Evolutionary conservation across 257 asterid species (phyloP).

Genomic region (Salvia splendens): DNA sequence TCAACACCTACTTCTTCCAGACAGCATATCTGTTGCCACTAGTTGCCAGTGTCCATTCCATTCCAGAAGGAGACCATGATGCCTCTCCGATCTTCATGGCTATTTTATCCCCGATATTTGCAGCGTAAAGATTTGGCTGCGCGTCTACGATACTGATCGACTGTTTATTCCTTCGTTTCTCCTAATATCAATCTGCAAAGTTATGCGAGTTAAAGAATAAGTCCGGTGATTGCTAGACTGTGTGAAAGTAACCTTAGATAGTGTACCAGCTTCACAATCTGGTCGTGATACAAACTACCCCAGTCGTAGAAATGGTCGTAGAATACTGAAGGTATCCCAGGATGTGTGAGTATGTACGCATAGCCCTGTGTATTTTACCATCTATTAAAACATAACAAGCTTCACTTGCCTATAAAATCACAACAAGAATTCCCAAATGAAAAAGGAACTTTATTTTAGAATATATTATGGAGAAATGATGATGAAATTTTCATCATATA

Average conservation of each 20-base stretch:
- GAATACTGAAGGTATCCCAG: constrained; percentile 83
- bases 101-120: constrained; percentile 67
- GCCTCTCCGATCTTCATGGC: constrained; percentile 94
- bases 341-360: constrained; percentile 87
- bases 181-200: constrained; percentile 66
- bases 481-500: background rate
- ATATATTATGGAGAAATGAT: constrained; percentile 3
- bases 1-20: constrained; percentile 62
- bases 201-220: background rate
- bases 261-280: constrained; percentile 82
- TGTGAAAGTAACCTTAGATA: constrained; percentile 5
- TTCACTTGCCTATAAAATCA: too few relatives aligned
- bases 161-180: constrained; percentile 66
- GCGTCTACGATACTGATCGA: constrained; percentile 69
- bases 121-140: constrained; percentile 80
- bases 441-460: background rate
- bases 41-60: constrained; percentile 81
- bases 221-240: background rate
- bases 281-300: constrained; percentile 64
- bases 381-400: constrained; percentile 7
- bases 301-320: constrained; percentile 88
- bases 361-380: constrained; percentile 57
- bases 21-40: constrained; percentile 84
- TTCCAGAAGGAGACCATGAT: constrained; percentile 84
- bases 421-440: background rate